A percentile compares a stretch with the other conserved stretches of the same genome.
Conservation (phyloP, 257 asterid species). For the Lantana camara region DNA sequence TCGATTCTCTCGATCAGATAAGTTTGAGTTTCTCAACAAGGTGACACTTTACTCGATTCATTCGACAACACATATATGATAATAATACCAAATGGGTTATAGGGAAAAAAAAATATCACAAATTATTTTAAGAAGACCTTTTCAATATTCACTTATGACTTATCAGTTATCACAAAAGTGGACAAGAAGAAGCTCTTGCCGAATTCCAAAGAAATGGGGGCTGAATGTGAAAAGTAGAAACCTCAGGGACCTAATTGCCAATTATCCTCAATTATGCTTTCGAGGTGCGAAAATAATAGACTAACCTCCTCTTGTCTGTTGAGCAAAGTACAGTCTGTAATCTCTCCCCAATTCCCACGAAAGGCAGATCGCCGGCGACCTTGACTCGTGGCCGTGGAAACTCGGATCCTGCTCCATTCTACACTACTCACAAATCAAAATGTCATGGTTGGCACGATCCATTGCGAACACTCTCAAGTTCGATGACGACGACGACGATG, state of each 20-base stretch:
- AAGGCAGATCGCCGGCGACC: slow-evolving; percentile 39
- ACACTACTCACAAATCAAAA: slow-evolving; percentile 28
- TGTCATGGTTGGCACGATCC: slow-evolving; percentile 98
- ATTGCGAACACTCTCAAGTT: slow-evolving; percentile 86
- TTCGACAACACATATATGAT: too few relatives aligned
- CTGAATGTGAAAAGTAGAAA: slow-evolving; percentile 21
- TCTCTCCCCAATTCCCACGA: slow-evolving; percentile 32
- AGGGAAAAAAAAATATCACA: too few relatives aligned
- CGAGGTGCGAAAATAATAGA: slow-evolving; percentile 25
- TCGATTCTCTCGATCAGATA: too few relatives aligned
- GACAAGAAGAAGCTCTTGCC: not conserved
- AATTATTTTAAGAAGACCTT: too few relatives aligned
- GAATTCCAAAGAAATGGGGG: not conserved
- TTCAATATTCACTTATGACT: too few relatives aligned
- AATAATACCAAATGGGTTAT: too few relatives aligned
- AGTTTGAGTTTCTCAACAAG: too few relatives aligned
- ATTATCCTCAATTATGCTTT: slow-evolving; percentile 3
- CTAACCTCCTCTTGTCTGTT: slow-evolving; percentile 11
- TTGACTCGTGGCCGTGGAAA: slow-evolving; percentile 17
- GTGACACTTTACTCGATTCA: too few relatives aligned
- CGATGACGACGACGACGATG: slow-evolving; percentile 52
- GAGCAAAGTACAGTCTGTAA: slow-evolving; percentile 27
- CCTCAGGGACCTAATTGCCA: slow-evolving; percentile 22
- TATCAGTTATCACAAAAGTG: too few relatives aligned
- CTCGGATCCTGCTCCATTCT: not conserved